A percentile compares a stretch with the other conserved stretches of the same genome.
These are phyloP conservation scores for Lasiosphaeria miniovina DNA, from an alignment of 495 filamentous ascomycete species.

Conservation along the genomic window DNA sequence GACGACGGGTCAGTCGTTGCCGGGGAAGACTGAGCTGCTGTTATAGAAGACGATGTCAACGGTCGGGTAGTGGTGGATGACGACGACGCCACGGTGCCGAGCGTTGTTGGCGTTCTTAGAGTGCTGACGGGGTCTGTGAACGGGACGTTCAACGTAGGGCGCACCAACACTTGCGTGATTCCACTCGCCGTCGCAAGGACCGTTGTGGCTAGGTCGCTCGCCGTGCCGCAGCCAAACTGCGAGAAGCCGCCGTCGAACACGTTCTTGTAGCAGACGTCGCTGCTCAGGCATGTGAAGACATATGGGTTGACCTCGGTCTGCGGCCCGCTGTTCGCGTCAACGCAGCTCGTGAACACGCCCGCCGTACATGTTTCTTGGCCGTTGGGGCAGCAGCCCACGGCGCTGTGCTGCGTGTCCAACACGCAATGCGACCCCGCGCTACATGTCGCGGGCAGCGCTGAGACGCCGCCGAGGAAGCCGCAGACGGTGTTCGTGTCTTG, in stretches of 20 bases:
- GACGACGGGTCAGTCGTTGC: conserved; percentile 9
- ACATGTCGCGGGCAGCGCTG: conserved; percentile 46
- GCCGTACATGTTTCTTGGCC: conserved; percentile 40
- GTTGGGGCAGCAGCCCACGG: conserved; percentile 50
- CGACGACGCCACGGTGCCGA: conserved; percentile 23
- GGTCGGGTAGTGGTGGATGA: conserved; percentile 13
- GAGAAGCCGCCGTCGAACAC: conserved; percentile 47
- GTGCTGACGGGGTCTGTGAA: conserved; percentile 31
- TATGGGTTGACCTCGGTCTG: conserved; percentile 50
- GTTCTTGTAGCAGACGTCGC: conserved; percentile 45
- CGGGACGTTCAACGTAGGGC: conserved; percentile 28
- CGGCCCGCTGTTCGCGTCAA: conserved; percentile 42
- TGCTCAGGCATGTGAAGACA: conserved; percentile 45
- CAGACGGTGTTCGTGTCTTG: conserved; percentile 44
- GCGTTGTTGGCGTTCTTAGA: conserved; percentile 37
- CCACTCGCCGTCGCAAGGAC: conserved; percentile 40
- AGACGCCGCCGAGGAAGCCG: conserved; percentile 44
- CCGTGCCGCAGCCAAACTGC: conserved; percentile 49
- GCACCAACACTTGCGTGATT: conserved; percentile 27
- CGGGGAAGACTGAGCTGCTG: conserved; percentile 7
- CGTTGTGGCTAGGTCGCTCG: conserved; percentile 40
- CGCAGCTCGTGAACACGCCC: conserved; percentile 49
- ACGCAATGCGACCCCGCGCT: conserved; percentile 49
- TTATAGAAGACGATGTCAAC: background rate
- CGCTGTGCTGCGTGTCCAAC: conserved; percentile 39